Percentiles rank a stretch among this genome's conserved stretches.
Evolutionary conservation across 176 grass and related monocot species (phyloP).

Genomic region (Echinochloa phyllopogon): DNA sequence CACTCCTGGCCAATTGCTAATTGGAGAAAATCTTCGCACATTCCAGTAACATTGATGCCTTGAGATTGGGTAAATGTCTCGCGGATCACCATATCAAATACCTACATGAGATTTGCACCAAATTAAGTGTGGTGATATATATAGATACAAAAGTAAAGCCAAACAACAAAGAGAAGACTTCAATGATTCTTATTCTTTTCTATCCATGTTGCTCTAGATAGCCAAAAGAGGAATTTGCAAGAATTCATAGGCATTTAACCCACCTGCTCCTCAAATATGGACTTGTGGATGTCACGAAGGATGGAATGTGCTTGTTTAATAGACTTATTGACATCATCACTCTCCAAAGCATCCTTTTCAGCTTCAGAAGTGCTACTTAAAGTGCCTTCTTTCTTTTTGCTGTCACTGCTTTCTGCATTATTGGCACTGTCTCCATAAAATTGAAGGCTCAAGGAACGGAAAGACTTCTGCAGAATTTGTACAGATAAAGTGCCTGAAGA

Average conservation of each 20-base stretch:
- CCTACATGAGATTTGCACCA: slow-evolving; percentile 47
- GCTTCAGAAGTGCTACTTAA: slow-evolving; percentile 42
- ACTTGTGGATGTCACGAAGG: slow-evolving; percentile 71
- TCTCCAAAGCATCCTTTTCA: slow-evolving; percentile 48
- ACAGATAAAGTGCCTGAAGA: slow-evolving; percentile 71
- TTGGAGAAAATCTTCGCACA: slow-evolving; percentile 89
- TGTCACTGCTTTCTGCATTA: slow-evolving; percentile 20
- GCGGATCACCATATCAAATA: slow-evolving; percentile 87
- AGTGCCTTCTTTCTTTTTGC: slow-evolving; percentile 54
- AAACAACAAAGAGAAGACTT: not conserved
- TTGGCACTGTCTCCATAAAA: slow-evolving; percentile 60
- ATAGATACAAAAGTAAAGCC: slow-evolving; percentile 19
- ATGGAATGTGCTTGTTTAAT: slow-evolving; percentile 71
- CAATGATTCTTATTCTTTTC: slow-evolving; percentile 12
- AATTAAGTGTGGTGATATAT: slow-evolving; percentile 29
- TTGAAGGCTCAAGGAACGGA: slow-evolving; percentile 65
- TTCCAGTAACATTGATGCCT: slow-evolving; percentile 89
- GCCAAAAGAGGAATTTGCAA: slow-evolving; percentile 10
- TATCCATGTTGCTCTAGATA: slow-evolving; percentile 6
- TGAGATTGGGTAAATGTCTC: slow-evolving; percentile 70
- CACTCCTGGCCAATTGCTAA: slow-evolving; percentile 86
- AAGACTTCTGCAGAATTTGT: slow-evolving; percentile 67
- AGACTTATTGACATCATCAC: slow-evolving; percentile 64
- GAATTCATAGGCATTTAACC: slow-evolving; percentile 25
- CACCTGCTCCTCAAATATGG: slow-evolving; percentile 92